A percentile compares a stretch with the other conserved stretches of the same genome.
phyloP scores from a whole-genome alignment of 2,329 filamentous ascomycete species.

The Orbilia brochopaga region DNA sequence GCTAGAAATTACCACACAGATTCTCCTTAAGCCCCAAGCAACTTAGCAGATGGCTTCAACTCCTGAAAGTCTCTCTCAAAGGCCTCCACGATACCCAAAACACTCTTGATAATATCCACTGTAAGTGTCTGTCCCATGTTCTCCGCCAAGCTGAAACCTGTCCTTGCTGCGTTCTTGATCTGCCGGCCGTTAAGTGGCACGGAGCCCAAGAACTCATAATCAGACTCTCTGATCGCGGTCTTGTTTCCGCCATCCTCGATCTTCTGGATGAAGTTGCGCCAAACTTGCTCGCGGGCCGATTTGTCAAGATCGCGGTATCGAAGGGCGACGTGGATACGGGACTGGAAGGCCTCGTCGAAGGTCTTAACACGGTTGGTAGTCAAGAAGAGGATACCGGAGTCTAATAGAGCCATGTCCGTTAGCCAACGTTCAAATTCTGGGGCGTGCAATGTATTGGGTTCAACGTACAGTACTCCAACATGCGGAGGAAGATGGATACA shows the following conservation, averaged over 20 bases:
- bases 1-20: not conserved
- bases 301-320: constrained; percentile 55
- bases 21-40: constrained; percentile 9
- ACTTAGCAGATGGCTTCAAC: constrained; percentile 24
- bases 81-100: constrained; percentile 54
- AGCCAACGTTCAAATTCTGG: not conserved
- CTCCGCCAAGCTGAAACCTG: constrained; percentile 54
- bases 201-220: constrained; percentile 44
- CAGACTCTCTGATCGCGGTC: constrained; percentile 45
- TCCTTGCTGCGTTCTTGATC: constrained; percentile 58
- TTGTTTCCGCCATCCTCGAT: constrained; percentile 44
- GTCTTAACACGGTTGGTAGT: constrained; percentile 60
- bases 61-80: constrained; percentile 66
- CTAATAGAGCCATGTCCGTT: constrained; percentile 5
- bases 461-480: constrained; percentile 58
- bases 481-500: constrained; percentile 64
- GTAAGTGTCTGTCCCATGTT: constrained; percentile 53
- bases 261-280: constrained; percentile 55
- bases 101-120: constrained; percentile 53
- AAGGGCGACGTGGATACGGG: constrained; percentile 58
- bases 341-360: constrained; percentile 60
- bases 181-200: constrained; percentile 56
- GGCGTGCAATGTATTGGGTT: not conserved
- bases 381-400: constrained; percentile 59
- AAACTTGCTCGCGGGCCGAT: constrained; percentile 55